Base-by-base conservation (phyloP, 1,139 yeast species). In the Nakaseomyces delphensis region DNA sequence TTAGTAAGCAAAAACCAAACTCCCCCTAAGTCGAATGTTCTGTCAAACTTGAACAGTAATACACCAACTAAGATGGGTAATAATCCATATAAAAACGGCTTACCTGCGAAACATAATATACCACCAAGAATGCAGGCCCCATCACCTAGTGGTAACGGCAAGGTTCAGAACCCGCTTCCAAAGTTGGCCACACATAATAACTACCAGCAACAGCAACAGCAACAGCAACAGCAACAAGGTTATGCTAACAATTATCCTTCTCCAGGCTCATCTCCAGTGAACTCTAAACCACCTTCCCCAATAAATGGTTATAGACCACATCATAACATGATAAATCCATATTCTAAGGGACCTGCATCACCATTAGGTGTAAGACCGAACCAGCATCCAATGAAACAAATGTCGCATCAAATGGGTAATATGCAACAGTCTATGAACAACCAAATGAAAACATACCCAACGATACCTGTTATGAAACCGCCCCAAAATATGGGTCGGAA, bases 391-490 rank as follows among this genome's bases (percentile, higher is more conserved):
- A 43, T 38, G 33, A 40, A 28, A 32, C 48, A 38, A 45, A 50
- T 30, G 27, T 23, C 6, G 10, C 33, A 18, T 25, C 42, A 32
- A 27, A 15, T 15, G 31, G 25, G 32, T 16, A 27, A 25, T 27
- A 11, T n/a, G 21, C 37, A 39, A 19, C 18, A 14, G 18, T 33
- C 33, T 59, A 35, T 51, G 57, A 18, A 47, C 53, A 28, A 41
- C 49, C 59, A 20, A 56, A 60, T 20, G 53, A 52, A 35, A 57
- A 56, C 20, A 60, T 60, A 18, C 57, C 62, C 5, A 44, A 56
- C 40, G 33, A 44, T 45, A 4, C 47, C 46, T 24, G 42, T 41
- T 36, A 13, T 21, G 33, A 24, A 25, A 14, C 35, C 21, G 14
- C 27, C 16, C 4, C 37, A 33, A 40, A 21, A 33, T 27, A 19